These are phyloP conservation scores for Cordyceps tenuipes DNA, from an alignment of 2,329 filamentous ascomycete species.

Conservation along the genomic window DNA sequence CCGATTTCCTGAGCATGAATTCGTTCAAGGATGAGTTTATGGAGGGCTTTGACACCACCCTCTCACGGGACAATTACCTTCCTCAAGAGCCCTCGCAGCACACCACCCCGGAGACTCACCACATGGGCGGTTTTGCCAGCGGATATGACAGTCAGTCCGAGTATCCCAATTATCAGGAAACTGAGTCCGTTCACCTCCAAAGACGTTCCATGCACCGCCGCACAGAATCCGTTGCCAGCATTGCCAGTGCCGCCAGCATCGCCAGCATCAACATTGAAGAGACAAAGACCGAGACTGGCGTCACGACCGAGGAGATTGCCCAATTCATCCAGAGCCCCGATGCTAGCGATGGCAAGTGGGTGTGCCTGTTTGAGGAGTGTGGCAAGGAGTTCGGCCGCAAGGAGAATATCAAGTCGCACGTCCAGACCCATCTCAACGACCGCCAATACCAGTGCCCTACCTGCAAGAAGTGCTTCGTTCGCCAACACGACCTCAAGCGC, in stretches of 20 bases:
- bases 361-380: constrained; percentile 69
- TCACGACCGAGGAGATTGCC: constrained; percentile 77
- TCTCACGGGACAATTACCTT: constrained; percentile 30
- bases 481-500: constrained; percentile 93
- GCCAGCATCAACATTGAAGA: constrained; percentile 57
- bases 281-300: constrained; percentile 67
- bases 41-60: constrained; percentile 24
- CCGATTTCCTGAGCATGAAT: constrained; percentile 50
- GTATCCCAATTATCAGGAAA: constrained; percentile 17
- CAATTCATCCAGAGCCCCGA: constrained; percentile 67
- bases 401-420: constrained; percentile 97
- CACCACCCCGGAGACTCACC: constrained; percentile 44
- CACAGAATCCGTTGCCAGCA: constrained; percentile 51
- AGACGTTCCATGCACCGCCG: constrained; percentile 38
- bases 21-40: constrained; percentile 36
- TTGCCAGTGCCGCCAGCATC: constrained; percentile 50
- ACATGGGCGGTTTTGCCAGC: constrained; percentile 34
- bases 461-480: constrained; percentile 92
- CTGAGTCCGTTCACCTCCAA: constrained; percentile 15
- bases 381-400: constrained; percentile 90
- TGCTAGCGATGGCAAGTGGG: constrained; percentile 66
- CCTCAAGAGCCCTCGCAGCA: constrained; percentile 41
- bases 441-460: constrained; percentile 89
- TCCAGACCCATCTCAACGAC: constrained; percentile 95
- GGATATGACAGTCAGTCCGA: constrained; percentile 37